A percentile compares a stretch with the other conserved stretches of the same genome.
Conservation (phyloP, 257 asterid species). For the Penstemon newberryi region DNA sequence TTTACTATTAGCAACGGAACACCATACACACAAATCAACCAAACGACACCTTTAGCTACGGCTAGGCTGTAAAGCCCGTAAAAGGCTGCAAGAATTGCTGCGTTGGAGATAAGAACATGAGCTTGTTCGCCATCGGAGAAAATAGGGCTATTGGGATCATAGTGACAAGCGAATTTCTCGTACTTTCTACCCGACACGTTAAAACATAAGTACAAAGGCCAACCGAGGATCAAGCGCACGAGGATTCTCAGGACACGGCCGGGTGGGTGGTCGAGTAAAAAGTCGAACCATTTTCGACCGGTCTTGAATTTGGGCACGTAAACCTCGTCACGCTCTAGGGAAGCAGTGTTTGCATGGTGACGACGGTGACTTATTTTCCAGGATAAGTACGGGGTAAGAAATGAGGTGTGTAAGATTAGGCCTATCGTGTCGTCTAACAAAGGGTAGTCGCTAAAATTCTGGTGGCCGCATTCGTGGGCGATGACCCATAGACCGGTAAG, state of each 20-base stretch:
- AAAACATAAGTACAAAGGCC: conserved; percentile 8
- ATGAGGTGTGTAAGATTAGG: conserved; percentile 5
- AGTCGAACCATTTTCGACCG: conserved; percentile 11
- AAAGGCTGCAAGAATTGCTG: not conserved
- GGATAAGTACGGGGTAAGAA: conserved; percentile 16
- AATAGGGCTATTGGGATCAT: conserved; percentile 21
- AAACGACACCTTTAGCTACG: not conserved
- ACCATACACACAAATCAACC: conserved; percentile 9
- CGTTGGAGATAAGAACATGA: not conserved
- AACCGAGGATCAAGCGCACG: conserved; percentile 10
- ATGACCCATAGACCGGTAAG: conserved; percentile 22
- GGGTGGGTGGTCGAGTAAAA: conserved; percentile 6
- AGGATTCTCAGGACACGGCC: conserved; percentile 1
- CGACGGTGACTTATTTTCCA: conserved; percentile 19
- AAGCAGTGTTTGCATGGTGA: conserved; percentile 12
- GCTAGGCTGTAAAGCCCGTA: not conserved
- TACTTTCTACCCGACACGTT: conserved; percentile 16
- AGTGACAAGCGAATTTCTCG: conserved; percentile 6
- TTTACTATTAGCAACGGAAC: conserved; percentile 19
- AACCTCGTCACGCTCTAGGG: conserved; percentile 11
- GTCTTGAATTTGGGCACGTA: conserved; percentile 20
- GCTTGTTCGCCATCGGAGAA: conserved; percentile 12
- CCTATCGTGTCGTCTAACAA: conserved; percentile 5
- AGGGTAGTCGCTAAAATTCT: conserved; percentile 10
- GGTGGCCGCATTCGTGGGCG: conserved; percentile 18